Conservation (phyloP, 495 filamentous ascomycete genomes). For the Immersiella caudata region DNA sequence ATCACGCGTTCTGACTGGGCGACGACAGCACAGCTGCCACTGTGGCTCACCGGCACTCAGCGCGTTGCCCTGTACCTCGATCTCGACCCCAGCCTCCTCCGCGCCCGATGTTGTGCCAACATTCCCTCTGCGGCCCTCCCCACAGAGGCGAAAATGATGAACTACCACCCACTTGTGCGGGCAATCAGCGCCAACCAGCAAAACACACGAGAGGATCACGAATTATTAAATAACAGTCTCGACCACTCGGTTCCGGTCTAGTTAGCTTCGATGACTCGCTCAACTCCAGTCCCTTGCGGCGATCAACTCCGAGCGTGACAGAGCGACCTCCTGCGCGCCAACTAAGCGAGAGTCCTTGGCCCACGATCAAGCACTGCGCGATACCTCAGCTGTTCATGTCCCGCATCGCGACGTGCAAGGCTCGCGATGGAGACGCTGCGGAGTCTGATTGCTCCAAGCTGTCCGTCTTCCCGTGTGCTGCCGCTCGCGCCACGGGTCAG, state of each 20-base stretch:
- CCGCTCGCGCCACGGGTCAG: neutral
- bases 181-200: constrained; percentile 29
- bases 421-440: neutral
- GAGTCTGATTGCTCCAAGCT: constrained; percentile 3
- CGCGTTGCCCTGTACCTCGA: neutral
- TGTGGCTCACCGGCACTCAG: neutral
- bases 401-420: neutral
- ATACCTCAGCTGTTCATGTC: neutral
- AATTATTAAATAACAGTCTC: constrained; percentile 32
- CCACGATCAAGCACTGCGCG: neutral
- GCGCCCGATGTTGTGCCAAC: too few relatives aligned
- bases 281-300: constrained; percentile 11
- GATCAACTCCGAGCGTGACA: neutral
- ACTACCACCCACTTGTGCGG: constrained; percentile 22
- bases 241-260: constrained; percentile 17
- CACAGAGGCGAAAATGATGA: constrained; percentile 24
- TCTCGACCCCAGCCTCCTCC: neutral
- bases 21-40: neutral
- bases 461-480: constrained; percentile 1
- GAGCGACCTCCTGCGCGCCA: neutral
- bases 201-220: constrained; percentile 27
- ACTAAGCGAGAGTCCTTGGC: constrained; percentile 11
- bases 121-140: constrained; percentile 3
- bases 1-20: constrained; percentile 1
- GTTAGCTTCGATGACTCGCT: constrained; percentile 12